Base-by-base conservation (phyloP, 1,139 yeast species). In the Eremothecium sinecaudum region DNA sequence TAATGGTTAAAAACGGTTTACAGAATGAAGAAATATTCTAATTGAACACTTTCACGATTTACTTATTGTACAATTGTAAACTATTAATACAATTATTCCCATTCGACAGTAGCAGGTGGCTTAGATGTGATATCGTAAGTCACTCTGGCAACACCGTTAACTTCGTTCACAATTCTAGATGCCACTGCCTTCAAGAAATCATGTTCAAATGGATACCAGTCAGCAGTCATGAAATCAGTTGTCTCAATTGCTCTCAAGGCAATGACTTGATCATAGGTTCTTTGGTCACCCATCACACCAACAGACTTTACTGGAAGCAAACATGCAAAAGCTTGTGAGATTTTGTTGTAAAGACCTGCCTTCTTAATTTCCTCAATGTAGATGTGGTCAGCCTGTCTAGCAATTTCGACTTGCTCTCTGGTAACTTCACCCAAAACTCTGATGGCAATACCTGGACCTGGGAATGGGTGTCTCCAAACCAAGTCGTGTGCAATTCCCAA, bases 391-490 rank as follows among this genome's bases (percentile, higher is more conserved):
- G 99, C 98, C 61, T 86, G 90, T 66, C 97, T 82, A 34, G 98
- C 98, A 60, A 90, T 90, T 56, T 75, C 86, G 40, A 90, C 90
- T 67, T 90, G 98, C 45, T 71, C 78, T 49, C 76, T 80, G 42
- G 95, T 83, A 45, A 90, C 96, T 66, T 87, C 97, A 50, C 99
- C 99, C 39, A 90, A 70, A 39, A 90, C 93, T 67, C 99, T 79
- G 60, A 90, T 92, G 49, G 97, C 98, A 58, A 90, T 82, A 68
- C 99, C 99, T 60, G 99, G 99, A 59, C 99, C 99, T 55, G 99
- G 99, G 94, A 90, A 90, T 40, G 99, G 99, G 60, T 90, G 99
- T 73, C 99, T 83, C 97, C 98, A 87, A 48, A 90, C 97, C 52
- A 90, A 73, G 51, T 90, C 98, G 57, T 84, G 92, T 31, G 97